phyloP scores from a whole-genome alignment of 352 stramenopile genomes.

The Pythium myriotylum region DNA sequence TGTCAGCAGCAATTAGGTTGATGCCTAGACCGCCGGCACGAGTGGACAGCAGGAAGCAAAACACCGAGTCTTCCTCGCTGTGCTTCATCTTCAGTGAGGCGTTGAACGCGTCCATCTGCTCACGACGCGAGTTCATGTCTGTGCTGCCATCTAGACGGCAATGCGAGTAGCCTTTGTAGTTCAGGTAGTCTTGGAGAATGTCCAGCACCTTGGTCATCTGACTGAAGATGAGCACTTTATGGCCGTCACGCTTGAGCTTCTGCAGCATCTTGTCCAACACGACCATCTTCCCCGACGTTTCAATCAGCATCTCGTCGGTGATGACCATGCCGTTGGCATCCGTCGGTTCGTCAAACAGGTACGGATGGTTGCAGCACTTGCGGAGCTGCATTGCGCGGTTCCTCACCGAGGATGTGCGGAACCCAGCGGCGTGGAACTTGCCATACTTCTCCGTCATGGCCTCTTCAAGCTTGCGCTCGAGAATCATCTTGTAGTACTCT shows the following conservation, averaged over 20 bases:
- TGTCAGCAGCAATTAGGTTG: conserved; percentile 96
- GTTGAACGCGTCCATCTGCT: conserved; percentile 98
- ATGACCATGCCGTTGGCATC: conserved; percentile 50
- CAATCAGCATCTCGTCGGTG: conserved; percentile 91
- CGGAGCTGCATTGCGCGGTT: conserved; percentile 83
- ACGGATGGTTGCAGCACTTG: conserved; percentile 90
- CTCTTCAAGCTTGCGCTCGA: conserved; percentile 85
- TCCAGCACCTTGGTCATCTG: conserved; percentile 99
- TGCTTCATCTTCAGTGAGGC: conserved; percentile 29
- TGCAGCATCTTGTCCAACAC: conserved; percentile 98
- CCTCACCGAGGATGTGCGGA: conserved; percentile 58
- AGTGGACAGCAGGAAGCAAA: conserved; percentile 86
- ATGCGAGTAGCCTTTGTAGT: conserved; percentile 89
- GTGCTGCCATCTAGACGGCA: conserved; percentile 97
- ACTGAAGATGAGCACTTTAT: conserved; percentile 99
- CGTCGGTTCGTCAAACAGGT: conserved; percentile 86
- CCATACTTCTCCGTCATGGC: conserved; percentile 86
- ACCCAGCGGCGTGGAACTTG: conserved; percentile 47
- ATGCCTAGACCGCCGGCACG: conserved; percentile 97
- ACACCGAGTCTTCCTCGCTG: conserved; percentile 54
- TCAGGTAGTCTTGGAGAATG: conserved; percentile 97
- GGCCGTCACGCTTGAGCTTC: conserved; percentile 93
- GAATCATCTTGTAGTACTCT: conserved; percentile 95
- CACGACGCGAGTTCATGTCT: conserved; percentile 90
- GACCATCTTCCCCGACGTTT: conserved; percentile 97